Conservation (phyloP, 768 basidiomycete genomes). For the Scleroderma bovista region DNA sequence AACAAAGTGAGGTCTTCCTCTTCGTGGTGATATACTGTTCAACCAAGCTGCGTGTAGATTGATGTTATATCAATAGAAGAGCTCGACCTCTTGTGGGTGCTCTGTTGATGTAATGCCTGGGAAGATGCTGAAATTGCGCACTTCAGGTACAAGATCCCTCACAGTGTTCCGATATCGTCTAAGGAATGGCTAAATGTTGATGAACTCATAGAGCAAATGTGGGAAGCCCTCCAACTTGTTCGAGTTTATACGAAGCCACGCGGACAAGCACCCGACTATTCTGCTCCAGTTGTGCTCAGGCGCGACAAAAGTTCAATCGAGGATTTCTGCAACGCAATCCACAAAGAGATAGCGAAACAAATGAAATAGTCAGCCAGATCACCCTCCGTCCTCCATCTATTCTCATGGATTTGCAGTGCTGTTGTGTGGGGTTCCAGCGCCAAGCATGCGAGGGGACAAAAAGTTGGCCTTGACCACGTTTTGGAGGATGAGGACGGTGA, state of each 20-base stretch:
- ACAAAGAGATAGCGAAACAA: constrained; percentile 96
- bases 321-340: constrained; percentile 89
- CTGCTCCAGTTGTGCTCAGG: constrained; percentile 81
- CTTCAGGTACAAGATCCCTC: constrained; percentile 84
- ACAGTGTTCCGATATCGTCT: constrained; percentile 92
- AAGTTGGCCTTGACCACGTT: constrained; percentile 83
- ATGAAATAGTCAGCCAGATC: constrained; percentile 78
- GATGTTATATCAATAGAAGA: constrained; percentile 99
- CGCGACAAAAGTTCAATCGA: constrained; percentile 62
- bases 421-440: constrained; percentile 96
- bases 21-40: neutral
- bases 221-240: constrained; percentile 87
- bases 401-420: constrained; percentile 42
- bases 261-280: constrained; percentile 87
- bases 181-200: constrained; percentile 96
- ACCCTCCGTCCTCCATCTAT: neutral
- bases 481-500: constrained; percentile 86
- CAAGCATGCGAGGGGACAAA: constrained; percentile 96
- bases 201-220: constrained; percentile 90
- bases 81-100: constrained; percentile 72
- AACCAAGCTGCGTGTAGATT: constrained; percentile 45
- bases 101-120: neutral
- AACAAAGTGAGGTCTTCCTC: constrained; percentile 58
- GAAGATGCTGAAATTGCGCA: neutral
- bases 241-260: constrained; percentile 97